These are phyloP conservation scores for Colletotrichum cordylinicola DNA, from an alignment of 2,329 filamentous ascomycete species.

Conservation along the genomic window DNA sequence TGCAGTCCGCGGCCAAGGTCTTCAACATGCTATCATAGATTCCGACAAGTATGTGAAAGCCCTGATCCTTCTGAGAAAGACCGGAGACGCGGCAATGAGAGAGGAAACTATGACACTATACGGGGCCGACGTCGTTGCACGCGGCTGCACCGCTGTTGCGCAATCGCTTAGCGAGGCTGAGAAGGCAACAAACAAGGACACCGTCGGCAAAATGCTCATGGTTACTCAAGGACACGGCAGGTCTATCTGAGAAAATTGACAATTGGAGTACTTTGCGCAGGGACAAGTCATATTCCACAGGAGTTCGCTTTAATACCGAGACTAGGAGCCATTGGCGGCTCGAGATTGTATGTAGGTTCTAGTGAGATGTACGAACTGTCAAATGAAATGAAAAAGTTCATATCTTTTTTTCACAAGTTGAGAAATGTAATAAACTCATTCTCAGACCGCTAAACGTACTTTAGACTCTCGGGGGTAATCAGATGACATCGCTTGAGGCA, in stretches of 20 bases:
- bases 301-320: neutral
- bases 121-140: slow-evolving; percentile 34
- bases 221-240: slow-evolving; percentile 30
- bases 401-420: rapidly evolving
- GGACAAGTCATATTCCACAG: neutral
- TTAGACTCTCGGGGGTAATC: neutral
- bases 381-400: no score
- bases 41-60: slow-evolving; percentile 41
- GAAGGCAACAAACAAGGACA: slow-evolving; percentile 32
- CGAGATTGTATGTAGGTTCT: neutral
- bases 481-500: neutral
- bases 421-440: no score
- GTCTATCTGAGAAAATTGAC: slow-evolving; percentile 6
- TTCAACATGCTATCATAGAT: slow-evolving; percentile 48
- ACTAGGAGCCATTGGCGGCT: neutral
- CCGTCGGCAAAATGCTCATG: slow-evolving; percentile 38
- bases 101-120: slow-evolving; percentile 31
- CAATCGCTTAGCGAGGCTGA: slow-evolving; percentile 38
- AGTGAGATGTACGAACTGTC: neutral
- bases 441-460: no score
- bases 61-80: slow-evolving; percentile 28
- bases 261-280: neutral
- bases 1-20: slow-evolving; percentile 48
- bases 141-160: slow-evolving; percentile 37
- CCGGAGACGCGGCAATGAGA: slow-evolving; percentile 2